Percentiles rank a stretch among this genome's conserved stretches.
Conservation (phyloP, 1,284 basidiomycete genomes). For the Trichosporon asahii region DNA sequence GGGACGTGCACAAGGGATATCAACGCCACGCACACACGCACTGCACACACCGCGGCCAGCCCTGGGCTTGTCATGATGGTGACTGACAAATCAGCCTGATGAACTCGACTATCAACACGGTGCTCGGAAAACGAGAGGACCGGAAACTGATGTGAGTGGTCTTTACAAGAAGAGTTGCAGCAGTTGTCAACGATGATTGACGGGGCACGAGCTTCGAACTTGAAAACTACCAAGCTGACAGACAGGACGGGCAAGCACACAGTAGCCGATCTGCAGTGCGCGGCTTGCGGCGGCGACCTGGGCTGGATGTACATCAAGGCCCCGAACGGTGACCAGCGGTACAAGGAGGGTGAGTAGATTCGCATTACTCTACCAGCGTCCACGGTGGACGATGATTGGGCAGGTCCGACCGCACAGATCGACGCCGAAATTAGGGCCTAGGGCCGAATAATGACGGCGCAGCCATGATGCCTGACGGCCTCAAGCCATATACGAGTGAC, state of each 20-base stretch:
- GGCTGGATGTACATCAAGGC: conserved; percentile 52
- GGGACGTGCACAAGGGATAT: not conserved
- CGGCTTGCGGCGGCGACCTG: conserved; percentile 38
- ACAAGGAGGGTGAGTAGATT: conserved; percentile 47
- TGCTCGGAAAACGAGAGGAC: conserved; percentile 46
- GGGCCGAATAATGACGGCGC: not conserved
- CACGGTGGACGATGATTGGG: not conserved
- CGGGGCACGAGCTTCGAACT: too few species aligned
- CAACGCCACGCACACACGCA: not conserved
- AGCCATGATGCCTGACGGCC: not conserved
- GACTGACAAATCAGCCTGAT: conserved; percentile 36
- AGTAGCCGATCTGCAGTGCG: conserved; percentile 48
- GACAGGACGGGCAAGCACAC: conserved; percentile 49
- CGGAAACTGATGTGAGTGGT: conserved; percentile 43
- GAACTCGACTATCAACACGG: conserved; percentile 51
- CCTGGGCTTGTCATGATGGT: not conserved
- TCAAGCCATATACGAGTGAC: not conserved
- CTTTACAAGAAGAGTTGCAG: too few species aligned
- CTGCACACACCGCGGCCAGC: not conserved
- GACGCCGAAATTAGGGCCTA: not conserved
- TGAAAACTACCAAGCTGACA: not conserved
- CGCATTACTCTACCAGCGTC: not conserved
- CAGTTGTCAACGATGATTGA: too few species aligned
- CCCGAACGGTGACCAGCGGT: conserved; percentile 47
- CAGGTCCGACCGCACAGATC: not conserved